Percentiles rank a stretch among this genome's conserved stretches.
phyloP scores from a whole-genome alignment of 345 rosid species.

The Xanthoceras sorbifolium region DNA sequence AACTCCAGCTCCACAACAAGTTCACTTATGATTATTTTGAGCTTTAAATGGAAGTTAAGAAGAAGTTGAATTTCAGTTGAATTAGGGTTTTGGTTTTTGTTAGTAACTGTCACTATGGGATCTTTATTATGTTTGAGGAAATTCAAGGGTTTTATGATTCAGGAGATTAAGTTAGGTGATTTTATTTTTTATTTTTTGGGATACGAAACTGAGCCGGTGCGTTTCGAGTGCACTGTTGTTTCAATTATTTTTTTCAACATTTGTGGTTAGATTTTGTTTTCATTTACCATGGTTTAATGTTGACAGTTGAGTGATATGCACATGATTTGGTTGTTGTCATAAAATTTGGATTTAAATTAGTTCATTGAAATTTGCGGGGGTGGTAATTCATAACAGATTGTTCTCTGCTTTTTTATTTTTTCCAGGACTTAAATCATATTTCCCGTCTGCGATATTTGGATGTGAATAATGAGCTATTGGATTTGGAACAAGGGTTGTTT shows the following conservation, averaged over 20 bases:
- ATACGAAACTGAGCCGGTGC: conserved; percentile 2
- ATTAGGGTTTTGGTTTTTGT: conserved; percentile 30
- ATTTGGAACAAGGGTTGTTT: conserved; percentile 8
- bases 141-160: conserved; percentile 39
- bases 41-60: conserved; percentile 8
- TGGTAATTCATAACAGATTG: conserved; percentile 3
- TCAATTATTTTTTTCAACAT: conserved; percentile 8
- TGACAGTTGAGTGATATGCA: background rate
- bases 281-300: conserved; percentile 10
- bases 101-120: conserved; percentile 19
- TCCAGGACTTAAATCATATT: background rate
- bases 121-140: conserved; percentile 13
- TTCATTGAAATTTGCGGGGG: background rate
- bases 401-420: background rate
- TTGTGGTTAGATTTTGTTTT: background rate
- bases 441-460: conserved; percentile 3
- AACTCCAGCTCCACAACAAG: conserved; percentile 11
- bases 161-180: conserved; percentile 16
- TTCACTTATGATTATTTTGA: background rate
- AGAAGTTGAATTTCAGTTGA: conserved; percentile 28
- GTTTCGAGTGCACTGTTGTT: conserved; percentile 26
- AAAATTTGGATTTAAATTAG: conserved; percentile 12
- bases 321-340: conserved; percentile 3
- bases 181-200: conserved; percentile 1
- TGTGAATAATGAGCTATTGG: conserved; percentile 28